Evolutionary conservation across 108 stramenopile species (phyloP).

Genomic region (Fistulifera solaris): DNA sequence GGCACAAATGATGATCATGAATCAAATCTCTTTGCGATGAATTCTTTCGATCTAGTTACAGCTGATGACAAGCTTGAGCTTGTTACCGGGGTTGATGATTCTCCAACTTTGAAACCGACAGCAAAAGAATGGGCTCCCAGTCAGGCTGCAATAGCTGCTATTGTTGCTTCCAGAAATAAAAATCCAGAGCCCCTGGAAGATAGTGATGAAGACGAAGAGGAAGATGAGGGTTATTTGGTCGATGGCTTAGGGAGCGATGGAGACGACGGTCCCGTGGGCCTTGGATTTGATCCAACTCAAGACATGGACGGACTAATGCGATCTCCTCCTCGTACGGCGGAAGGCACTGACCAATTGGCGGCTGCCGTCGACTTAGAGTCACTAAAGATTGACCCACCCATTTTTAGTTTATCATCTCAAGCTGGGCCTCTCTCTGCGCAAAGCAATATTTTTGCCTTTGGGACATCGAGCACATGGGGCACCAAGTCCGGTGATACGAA

Average conservation of each 20-base stretch:
- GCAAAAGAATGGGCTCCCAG: constrained; percentile 77
- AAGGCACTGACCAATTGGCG: constrained; percentile 14
- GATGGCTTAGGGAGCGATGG: constrained; percentile 5
- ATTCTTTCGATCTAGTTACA: constrained; percentile 38
- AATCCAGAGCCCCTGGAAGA: constrained; percentile 9
- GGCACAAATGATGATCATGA: constrained; percentile 4
- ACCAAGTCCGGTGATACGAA: constrained; percentile 12
- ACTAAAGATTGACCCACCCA: constrained; percentile 24
- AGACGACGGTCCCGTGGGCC: constrained; percentile 38
- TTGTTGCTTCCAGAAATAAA: constrained; percentile 3
- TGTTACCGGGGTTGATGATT: constrained; percentile 43
- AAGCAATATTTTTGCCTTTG: constrained; percentile 36
- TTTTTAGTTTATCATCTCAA: background rate
- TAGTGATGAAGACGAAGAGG: constrained; percentile 18
- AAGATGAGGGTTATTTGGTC: constrained; percentile 5
- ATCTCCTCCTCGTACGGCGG: constrained; percentile 32
- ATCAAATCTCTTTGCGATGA: background rate
- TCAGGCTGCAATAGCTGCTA: constrained; percentile 32
- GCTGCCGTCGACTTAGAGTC: constrained; percentile 35
- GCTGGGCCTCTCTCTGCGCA: background rate
- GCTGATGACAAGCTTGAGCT: constrained; percentile 55
- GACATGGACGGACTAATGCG: constrained; percentile 59
- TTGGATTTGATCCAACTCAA: constrained; percentile 69
- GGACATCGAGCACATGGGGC: constrained; percentile 49
- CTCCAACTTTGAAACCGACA: constrained; percentile 55